phyloP scores from a whole-genome alignment of 164 flowering plant species.

The Brasenia schreberi region DNA sequence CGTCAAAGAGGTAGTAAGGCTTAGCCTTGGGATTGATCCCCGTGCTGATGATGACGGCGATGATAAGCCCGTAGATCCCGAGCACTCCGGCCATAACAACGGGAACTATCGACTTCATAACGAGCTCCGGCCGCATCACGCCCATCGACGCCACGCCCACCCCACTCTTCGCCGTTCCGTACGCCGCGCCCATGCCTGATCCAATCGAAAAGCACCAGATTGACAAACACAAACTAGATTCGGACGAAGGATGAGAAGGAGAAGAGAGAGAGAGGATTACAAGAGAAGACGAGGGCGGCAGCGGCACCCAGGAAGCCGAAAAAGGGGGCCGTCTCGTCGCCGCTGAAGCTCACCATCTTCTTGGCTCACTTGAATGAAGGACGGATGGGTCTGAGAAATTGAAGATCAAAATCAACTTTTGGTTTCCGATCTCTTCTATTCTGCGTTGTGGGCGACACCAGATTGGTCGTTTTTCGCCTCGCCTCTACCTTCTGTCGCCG shows the following conservation, averaged over 20 bases:
- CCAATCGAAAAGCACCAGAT: not conserved
- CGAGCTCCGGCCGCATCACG: constrained; percentile 93
- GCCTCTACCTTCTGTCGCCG: too few relatives aligned
- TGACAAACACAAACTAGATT: not conserved
- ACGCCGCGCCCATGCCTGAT: constrained; percentile 89
- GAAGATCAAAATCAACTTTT: not conserved
- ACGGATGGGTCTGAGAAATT: not conserved
- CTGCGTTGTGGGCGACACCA: too few relatives aligned
- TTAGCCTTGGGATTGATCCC: constrained; percentile 89
- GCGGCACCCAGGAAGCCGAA: constrained; percentile 72
- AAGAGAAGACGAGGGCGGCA: constrained; percentile 58
- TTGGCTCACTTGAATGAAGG: not conserved
- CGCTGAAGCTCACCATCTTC: constrained; percentile 23
- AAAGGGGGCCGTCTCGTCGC: constrained; percentile 56
- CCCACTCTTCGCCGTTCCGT: constrained; percentile 88
- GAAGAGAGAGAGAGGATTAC: constrained; percentile 14
- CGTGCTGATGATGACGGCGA: constrained; percentile 77
- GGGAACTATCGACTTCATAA: constrained; percentile 87
- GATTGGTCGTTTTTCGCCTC: too few relatives aligned
- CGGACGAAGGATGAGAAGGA: not conserved
- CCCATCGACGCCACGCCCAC: constrained; percentile 95
- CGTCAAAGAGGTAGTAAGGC: constrained; percentile 27
- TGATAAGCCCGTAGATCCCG: constrained; percentile 27
- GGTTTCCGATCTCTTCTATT: too few relatives aligned
- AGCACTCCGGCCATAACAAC: constrained; percentile 94